Conservation (phyloP, 2,329 filamentous ascomycete genomes). For the Apiospora aurea region DNA sequence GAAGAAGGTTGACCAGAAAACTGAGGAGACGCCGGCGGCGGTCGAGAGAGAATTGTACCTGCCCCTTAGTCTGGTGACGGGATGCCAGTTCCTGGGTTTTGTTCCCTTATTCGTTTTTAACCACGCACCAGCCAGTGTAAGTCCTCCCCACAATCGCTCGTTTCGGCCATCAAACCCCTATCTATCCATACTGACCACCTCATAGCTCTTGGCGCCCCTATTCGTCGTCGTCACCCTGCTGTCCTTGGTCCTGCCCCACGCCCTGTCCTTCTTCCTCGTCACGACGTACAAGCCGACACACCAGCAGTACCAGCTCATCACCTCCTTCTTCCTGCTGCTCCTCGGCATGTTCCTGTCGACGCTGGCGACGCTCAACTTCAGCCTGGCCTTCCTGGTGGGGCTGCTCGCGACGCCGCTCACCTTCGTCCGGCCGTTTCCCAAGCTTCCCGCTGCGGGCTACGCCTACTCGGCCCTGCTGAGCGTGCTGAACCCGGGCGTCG, state of each 20-base stretch:
- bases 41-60: conserved; percentile 73
- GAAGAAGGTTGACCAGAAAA: neutral
- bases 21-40: conserved; percentile 35
- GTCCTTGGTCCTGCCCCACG: conserved; percentile 63
- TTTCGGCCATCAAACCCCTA: neutral
- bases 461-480: conserved; percentile 61
- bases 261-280: conserved; percentile 63
- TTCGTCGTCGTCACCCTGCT: conserved; percentile 64
- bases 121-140: conserved; percentile 70
- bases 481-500: conserved; percentile 64
- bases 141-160: conserved; percentile 37
- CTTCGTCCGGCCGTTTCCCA: conserved; percentile 67
- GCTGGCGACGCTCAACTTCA: conserved; percentile 95
- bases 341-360: conserved; percentile 92
- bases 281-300: conserved; percentile 59
- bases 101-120: conserved; percentile 90
- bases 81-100: conserved; percentile 77
- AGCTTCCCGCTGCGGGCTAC: conserved; percentile 47
- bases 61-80: conserved; percentile 75
- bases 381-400: conserved; percentile 84
- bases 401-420: conserved; percentile 79
- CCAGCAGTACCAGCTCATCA: conserved; percentile 80
- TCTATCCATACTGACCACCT: neutral
- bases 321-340: conserved; percentile 90
- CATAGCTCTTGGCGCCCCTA: conserved; percentile 63